Conservation (phyloP, 768 basidiomycete genomes). For the Favolaschia claudopus region DNA sequence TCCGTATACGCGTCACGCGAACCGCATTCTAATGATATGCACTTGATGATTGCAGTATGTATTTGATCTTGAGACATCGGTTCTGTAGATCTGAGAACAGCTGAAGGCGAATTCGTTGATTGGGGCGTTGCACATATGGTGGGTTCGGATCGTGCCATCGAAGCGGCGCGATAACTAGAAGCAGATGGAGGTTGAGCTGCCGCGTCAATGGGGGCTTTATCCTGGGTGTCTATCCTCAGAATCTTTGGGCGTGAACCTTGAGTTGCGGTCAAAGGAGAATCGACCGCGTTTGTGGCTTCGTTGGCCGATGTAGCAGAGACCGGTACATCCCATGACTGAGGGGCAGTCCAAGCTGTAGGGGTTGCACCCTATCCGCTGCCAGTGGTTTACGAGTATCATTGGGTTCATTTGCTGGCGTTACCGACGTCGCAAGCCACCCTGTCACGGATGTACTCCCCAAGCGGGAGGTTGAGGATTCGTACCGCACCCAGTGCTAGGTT, state of each 20-base stretch:
- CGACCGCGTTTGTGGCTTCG: too few relatives aligned
- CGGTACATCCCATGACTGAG: too few relatives aligned
- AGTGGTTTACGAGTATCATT: too few relatives aligned
- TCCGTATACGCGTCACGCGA: slow-evolving; percentile 14
- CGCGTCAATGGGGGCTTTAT: background rate
- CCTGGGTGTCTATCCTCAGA: slow-evolving; percentile 5
- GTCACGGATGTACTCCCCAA: too few relatives aligned
- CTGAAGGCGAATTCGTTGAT: slow-evolving; percentile 11
- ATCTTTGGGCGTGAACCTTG: background rate
- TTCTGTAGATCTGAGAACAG: slow-evolving; percentile 7
- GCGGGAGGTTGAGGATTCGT: too few relatives aligned
- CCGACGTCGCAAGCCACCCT: too few relatives aligned
- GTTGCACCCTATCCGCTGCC: too few relatives aligned
- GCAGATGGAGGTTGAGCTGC: slow-evolving; percentile 4
- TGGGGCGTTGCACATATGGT: slow-evolving; percentile 4
- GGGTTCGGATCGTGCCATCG: slow-evolving; percentile 5
- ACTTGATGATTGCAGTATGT: slow-evolving; percentile 21
- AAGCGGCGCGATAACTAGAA: slow-evolving; percentile 18
- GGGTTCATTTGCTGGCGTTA: too few relatives aligned
- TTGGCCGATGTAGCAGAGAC: too few relatives aligned
- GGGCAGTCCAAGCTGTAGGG: too few relatives aligned
- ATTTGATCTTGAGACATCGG: slow-evolving; percentile 7
- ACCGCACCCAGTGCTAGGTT: too few relatives aligned
- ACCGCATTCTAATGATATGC: background rate
- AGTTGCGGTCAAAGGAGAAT: too few relatives aligned